phyloP scores from a whole-genome alignment of 2,329 filamentous ascomycete species.

The Exophiala viscosa region DNA sequence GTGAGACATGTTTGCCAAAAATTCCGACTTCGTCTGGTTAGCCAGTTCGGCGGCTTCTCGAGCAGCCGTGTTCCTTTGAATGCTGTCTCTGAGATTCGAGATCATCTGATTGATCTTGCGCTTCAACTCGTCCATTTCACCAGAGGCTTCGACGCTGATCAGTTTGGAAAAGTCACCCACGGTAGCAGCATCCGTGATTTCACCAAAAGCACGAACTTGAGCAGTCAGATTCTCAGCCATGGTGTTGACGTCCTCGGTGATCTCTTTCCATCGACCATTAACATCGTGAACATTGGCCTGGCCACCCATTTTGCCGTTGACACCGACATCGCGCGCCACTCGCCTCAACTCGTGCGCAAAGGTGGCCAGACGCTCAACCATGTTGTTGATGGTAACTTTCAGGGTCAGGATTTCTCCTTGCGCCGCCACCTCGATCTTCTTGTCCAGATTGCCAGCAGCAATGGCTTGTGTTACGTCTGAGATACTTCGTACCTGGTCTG shows the following conservation, averaged over 20 bases:
- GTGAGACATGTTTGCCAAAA: constrained; percentile 98
- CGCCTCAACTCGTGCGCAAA: constrained; percentile 96
- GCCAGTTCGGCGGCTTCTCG: constrained; percentile 93
- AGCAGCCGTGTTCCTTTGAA: constrained; percentile 92
- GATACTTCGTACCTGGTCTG: constrained; percentile 74
- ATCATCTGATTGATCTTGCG: constrained; percentile 99
- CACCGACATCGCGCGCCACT: constrained; percentile 92
- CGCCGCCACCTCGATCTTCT: constrained; percentile 91
- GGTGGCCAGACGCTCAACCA: constrained; percentile 91
- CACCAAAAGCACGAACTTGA: constrained; percentile 94
- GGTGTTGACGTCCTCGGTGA: constrained; percentile 92
- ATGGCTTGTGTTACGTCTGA: constrained; percentile 93
- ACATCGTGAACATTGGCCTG: constrained; percentile 93
- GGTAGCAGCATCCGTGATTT: constrained; percentile 96
- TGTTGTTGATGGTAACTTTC: constrained; percentile 97
- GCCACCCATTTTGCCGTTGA: constrained; percentile 97
- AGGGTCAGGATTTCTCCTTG: constrained; percentile 91
- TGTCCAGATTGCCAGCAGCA: constrained; percentile 91
- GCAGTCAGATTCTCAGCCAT: constrained; percentile 86
- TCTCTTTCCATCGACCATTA: constrained; percentile 95
- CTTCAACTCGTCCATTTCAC: constrained; percentile 98
- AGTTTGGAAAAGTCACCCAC: constrained; percentile 96
- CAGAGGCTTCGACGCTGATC: constrained; percentile 93
- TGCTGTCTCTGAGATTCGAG: constrained; percentile 88
- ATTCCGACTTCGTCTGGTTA: constrained; percentile 97